phyloP scores from a whole-genome alignment of 768 basidiomycete genomes.

The Steccherinum ochraceum region DNA sequence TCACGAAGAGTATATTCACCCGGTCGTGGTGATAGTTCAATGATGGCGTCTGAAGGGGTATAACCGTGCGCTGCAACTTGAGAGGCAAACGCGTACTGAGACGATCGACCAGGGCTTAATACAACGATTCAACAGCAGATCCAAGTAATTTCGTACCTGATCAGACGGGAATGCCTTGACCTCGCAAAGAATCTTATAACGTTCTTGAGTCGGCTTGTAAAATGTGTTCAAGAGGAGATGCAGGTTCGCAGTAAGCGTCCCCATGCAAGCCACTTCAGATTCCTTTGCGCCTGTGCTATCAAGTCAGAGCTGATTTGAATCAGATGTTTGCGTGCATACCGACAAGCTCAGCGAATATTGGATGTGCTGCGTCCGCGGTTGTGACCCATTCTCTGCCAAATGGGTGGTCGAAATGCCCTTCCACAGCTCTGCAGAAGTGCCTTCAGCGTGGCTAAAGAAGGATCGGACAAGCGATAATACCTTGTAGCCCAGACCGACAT shows the following conservation, averaged over 20 bases:
- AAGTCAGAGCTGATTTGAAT: too few species aligned
- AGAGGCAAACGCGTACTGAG: conserved; percentile 93
- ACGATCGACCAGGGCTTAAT: background rate
- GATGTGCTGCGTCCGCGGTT: conserved; percentile 65
- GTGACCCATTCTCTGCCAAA: conserved; percentile 76
- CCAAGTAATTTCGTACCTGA: conserved; percentile 79
- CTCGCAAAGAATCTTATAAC: conserved; percentile 95
- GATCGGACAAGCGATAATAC: conserved; percentile 32
- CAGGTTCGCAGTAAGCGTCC: conserved; percentile 90
- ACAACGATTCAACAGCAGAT: background rate
- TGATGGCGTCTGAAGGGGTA: conserved; percentile 63
- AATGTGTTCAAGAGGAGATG: conserved; percentile 94
- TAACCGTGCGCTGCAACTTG: conserved; percentile 78
- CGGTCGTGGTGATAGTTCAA: conserved; percentile 72
- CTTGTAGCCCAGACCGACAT: conserved; percentile 74
- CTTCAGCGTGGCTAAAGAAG: conserved; percentile 7
- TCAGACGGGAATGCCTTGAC: conserved; percentile 94
- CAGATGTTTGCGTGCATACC: conserved; percentile 42
- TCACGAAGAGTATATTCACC: conserved; percentile 85
- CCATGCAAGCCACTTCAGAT: conserved; percentile 93
- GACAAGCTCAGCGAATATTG: conserved; percentile 73
- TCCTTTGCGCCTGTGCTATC: conserved; percentile 63
- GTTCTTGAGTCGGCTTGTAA: conserved; percentile 78
- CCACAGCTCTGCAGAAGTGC: conserved; percentile 54
- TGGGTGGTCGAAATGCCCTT: conserved; percentile 91